Percentiles rank a stretch among this genome's conserved stretches.
Conservation (phyloP, 2,329 filamentous ascomycete genomes). For the Cercospora janseana region DNA sequence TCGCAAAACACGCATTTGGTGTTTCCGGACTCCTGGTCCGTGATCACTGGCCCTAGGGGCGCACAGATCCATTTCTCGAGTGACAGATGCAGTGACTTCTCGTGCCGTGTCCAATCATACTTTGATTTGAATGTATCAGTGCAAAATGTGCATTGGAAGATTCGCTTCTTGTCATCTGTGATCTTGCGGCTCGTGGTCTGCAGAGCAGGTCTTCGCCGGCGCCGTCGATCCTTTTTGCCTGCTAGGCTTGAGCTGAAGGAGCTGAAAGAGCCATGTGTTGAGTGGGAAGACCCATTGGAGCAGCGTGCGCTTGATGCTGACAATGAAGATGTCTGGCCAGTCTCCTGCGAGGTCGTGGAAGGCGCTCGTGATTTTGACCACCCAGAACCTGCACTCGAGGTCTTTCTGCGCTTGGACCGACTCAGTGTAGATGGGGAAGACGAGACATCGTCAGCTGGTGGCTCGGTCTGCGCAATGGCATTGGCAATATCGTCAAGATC, state of each 20-base stretch:
- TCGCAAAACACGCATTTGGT: constrained; percentile 61
- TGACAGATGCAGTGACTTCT: constrained; percentile 62
- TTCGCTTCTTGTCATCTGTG: constrained; percentile 44
- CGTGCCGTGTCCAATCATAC: constrained; percentile 64
- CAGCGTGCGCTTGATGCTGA: constrained; percentile 49
- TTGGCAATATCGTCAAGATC: constrained; percentile 62
- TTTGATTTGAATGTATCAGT: constrained; percentile 57
- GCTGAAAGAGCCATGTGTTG: constrained; percentile 55
- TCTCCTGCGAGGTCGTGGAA: constrained; percentile 53
- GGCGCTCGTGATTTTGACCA: constrained; percentile 51
- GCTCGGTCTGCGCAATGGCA: constrained; percentile 49
- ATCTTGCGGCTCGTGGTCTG: constrained; percentile 25
- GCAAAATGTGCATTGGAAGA: constrained; percentile 60
- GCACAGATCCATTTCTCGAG: constrained; percentile 65
- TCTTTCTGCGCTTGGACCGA: constrained; percentile 41
- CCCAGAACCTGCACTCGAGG: constrained; percentile 51
- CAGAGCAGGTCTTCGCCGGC: constrained; percentile 44
- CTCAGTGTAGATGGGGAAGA: constrained; percentile 33
- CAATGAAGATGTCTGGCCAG: constrained; percentile 29
- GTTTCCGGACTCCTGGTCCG: constrained; percentile 56
- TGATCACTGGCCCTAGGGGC: constrained; percentile 57
- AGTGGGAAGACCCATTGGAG: constrained; percentile 57
- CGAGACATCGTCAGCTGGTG: constrained; percentile 30
- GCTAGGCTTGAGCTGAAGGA: constrained; percentile 48
- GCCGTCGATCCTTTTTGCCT: constrained; percentile 58